Evolutionary conservation across 805 yeast species (phyloP), one percentile per base, ranked within the genome.

Genomic region (Yamadazyma kitorensis): DNA sequence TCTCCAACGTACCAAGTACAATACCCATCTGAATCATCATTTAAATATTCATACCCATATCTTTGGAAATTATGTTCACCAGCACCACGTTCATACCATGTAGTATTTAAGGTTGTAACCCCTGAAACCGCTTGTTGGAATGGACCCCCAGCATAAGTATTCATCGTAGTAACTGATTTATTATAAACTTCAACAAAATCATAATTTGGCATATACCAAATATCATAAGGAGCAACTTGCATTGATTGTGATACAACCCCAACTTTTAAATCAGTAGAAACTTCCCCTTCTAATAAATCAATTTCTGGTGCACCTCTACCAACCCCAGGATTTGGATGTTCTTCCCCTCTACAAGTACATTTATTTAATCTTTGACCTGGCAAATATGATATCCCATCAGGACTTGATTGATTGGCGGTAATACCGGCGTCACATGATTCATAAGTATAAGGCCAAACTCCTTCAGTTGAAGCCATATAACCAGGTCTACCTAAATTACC

Each of bases 171-270:
- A 27, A 82, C 65, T 0, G 84, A 64, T 16, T 47, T 45, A 61
- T 91, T 86, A 59, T 83, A 67, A 42, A 91, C 66, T 53, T 80
- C 89, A 34, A 88, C 57, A 51, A 73, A 89, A 46, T 79, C 76
- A 59, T 88, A 88, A 61, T 91, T 95, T 4, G 96, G 96, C 54
- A 75, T 72, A 55, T 86, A 91, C 97, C 97, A 91, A 44, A 88
- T 81, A 60, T 91, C 98, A 55, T 78, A 78, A 7, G 98, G 98
- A 12, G 97, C 98, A 43, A 87, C 64, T 68, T 91, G 98, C 53
- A 82, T 61, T 3, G 97, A 87, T 61, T 91, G 98, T 4, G 97
- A 86, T 1, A 89, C 96, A 27, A 82, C 75, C 48, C 93, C 93
- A 44, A 64, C 53, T 25, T 47, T 41, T 14, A 68, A 36, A 10